phyloP scores from a whole-genome alignment of 2,329 filamentous ascomycete genomes.

The Metarhizium sp. region DNA sequence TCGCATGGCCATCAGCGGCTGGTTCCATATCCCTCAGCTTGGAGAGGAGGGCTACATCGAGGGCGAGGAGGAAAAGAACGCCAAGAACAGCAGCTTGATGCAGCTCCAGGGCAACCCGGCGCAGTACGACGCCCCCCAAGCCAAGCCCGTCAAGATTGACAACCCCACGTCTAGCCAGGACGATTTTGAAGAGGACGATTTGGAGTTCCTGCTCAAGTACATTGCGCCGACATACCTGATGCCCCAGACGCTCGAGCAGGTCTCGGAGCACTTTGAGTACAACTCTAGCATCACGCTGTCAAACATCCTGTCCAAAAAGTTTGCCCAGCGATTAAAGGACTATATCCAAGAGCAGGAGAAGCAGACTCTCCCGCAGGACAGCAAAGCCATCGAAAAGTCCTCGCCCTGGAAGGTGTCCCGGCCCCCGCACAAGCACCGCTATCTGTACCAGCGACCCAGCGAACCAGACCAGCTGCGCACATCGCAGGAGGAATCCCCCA shows the following conservation, averaged over 20 bases:
- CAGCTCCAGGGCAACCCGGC: slow-evolving; percentile 89
- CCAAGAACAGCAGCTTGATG: slow-evolving; percentile 81
- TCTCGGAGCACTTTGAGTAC: slow-evolving; percentile 70
- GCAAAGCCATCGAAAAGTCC: slow-evolving; percentile 46
- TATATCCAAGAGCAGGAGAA: slow-evolving; percentile 61
- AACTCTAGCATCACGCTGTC: slow-evolving; percentile 77
- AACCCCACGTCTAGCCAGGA: slow-evolving; percentile 36
- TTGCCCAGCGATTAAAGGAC: slow-evolving; percentile 58
- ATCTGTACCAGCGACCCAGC: slow-evolving; percentile 63
- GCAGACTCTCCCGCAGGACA: slow-evolving; percentile 33
- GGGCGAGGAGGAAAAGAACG: slow-evolving; percentile 80
- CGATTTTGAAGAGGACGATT: slow-evolving; percentile 64
- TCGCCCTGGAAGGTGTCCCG: slow-evolving; percentile 66
- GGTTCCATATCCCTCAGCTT: slow-evolving; percentile 95
- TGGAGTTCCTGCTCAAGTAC: slow-evolving; percentile 85
- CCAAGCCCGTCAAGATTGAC: slow-evolving; percentile 42
- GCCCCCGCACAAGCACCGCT: slow-evolving; percentile 93
- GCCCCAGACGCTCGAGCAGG: slow-evolving; percentile 78
- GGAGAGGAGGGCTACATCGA: slow-evolving; percentile 87
- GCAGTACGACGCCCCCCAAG: slow-evolving; percentile 73
- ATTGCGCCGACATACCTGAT: slow-evolving; percentile 85
- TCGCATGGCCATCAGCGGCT: slow-evolving; percentile 96
- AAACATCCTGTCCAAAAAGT: slow-evolving; percentile 69
- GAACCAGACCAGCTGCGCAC: slow-evolving; percentile 26
- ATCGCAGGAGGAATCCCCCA: slow-evolving; percentile 40